Evolutionary conservation across 208 protist genomes (phyloP).

Genomic region (Trypanosoma boissoni): DNA sequence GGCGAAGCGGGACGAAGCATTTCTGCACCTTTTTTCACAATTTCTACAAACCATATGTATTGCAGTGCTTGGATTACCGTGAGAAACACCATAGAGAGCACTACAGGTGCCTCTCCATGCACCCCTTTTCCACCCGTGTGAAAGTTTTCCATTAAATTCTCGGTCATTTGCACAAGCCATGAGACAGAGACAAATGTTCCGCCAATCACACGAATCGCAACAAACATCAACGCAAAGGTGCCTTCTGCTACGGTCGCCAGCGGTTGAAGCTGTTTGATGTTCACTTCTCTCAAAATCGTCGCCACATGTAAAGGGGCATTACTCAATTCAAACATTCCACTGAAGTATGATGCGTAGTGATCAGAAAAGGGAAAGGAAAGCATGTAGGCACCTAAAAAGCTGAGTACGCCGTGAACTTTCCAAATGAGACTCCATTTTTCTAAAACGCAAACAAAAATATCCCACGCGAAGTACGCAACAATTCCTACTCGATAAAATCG

Average conservation of each 20-base stretch:
- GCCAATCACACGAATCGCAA: constrained; percentile 63
- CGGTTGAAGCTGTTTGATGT: constrained; percentile 13
- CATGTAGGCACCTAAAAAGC: constrained; percentile 62
- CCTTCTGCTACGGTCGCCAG: constrained; percentile 42
- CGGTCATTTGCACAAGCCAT: constrained; percentile 36
- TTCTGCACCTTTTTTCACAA: constrained; percentile 44
- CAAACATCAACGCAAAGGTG: constrained; percentile 60
- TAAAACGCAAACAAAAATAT: constrained; percentile 72
- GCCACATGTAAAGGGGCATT: constrained; percentile 74
- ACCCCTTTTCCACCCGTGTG: constrained; percentile 30
- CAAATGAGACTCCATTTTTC: constrained; percentile 65
- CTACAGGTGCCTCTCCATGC: constrained; percentile 54
- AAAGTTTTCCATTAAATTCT: constrained; percentile 37
- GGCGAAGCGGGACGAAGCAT: background rate
- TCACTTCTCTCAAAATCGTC: constrained; percentile 39
- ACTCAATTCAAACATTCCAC: constrained; percentile 78
- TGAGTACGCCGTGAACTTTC: constrained; percentile 75
- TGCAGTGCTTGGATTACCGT: constrained; percentile 60
- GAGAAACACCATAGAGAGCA: constrained; percentile 52
- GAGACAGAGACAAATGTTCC: constrained; percentile 51
- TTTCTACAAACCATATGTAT: constrained; percentile 79
- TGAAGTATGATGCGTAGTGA: constrained; percentile 75
- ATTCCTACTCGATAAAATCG: constrained; percentile 68
- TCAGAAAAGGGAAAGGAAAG: constrained; percentile 78
- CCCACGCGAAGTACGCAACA: constrained; percentile 77